Percentiles rank a stretch among this genome's conserved stretches.
Evolutionary conservation across 1,139 yeast genomes (phyloP).

Genomic region (Nakaseomyces sp.): DNA sequence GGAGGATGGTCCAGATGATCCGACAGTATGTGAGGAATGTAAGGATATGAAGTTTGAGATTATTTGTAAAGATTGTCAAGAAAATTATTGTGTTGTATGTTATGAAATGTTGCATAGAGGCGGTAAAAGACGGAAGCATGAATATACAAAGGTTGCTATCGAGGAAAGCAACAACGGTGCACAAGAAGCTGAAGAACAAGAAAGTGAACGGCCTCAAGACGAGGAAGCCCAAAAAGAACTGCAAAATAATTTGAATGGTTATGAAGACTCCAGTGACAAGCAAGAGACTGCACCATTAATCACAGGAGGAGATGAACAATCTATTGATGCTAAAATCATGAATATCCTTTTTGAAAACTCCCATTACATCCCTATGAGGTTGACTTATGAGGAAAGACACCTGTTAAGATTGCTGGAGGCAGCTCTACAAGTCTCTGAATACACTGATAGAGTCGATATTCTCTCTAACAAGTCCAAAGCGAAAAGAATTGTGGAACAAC

Average conservation of each 20-base stretch:
- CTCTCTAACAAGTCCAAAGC: slow-evolving; percentile 53
- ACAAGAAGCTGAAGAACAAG: not conserved
- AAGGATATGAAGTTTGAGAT: slow-evolving; percentile 59
- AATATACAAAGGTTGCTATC: slow-evolving; percentile 29
- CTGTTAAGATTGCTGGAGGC: slow-evolving; percentile 55
- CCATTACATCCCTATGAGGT: slow-evolving; percentile 54
- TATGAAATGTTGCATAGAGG: slow-evolving; percentile 57
- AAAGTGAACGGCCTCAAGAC: slow-evolving; percentile 11
- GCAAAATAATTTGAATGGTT: slow-evolving; percentile 15
- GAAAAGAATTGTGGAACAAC: slow-evolving; percentile 56
- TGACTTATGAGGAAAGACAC: slow-evolving; percentile 58
- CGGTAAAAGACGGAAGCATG: slow-evolving; percentile 45
- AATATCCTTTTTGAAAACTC: slow-evolving; percentile 40
- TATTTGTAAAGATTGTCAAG: slow-evolving; percentile 50
- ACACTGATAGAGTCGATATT: slow-evolving; percentile 66
- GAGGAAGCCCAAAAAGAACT: slow-evolving; percentile 15
- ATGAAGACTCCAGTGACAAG: slow-evolving; percentile 1
- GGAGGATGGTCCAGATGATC: slow-evolving; percentile 20
- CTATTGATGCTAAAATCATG: slow-evolving; percentile 26
- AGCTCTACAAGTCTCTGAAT: slow-evolving; percentile 63
- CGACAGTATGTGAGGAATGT: slow-evolving; percentile 52
- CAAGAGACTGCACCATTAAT: slow-evolving; percentile 6
- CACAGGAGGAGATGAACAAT: slow-evolving; percentile 6
- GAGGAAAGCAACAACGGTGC: slow-evolving; percentile 13
- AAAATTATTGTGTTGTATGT: slow-evolving; percentile 58